phyloP scores from a whole-genome alignment of 208 protist genomes.

The Wallacemonas sp. region DNA sequence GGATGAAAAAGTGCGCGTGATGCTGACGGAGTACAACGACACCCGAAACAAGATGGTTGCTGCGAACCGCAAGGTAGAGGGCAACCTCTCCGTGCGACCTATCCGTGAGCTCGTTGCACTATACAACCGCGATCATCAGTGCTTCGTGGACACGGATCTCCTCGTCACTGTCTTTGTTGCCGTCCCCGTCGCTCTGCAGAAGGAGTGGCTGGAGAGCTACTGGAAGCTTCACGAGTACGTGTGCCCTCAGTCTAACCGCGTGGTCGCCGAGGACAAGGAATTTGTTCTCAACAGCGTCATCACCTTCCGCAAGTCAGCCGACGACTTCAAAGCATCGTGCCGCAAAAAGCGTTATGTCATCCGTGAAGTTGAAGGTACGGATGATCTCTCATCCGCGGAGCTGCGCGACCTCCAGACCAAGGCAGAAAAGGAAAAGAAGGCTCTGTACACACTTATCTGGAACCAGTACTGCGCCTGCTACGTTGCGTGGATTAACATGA shows the following conservation, averaged over 20 bases:
- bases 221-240: slow-evolving; percentile 85
- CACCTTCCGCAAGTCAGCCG: slow-evolving; percentile 79
- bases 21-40: slow-evolving; percentile 86
- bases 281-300: slow-evolving; percentile 89
- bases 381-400: slow-evolving; percentile 64
- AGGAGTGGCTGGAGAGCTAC: slow-evolving; percentile 81
- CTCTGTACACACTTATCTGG: slow-evolving; percentile 77
- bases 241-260: slow-evolving; percentile 76
- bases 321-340: slow-evolving; percentile 81
- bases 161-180: slow-evolving; percentile 87
- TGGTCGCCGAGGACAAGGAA: slow-evolving; percentile 88
- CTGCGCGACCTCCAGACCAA: slow-evolving; percentile 69
- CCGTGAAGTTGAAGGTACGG: slow-evolving; percentile 68
- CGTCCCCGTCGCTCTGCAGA: slow-evolving; percentile 56
- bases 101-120: slow-evolving; percentile 76
- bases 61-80: slow-evolving; percentile 64
- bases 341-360: slow-evolving; percentile 78
- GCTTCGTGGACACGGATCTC: slow-evolving; percentile 82
- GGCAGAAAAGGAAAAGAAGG: slow-evolving; percentile 80
- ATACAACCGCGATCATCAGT: slow-evolving; percentile 65
- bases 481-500: slow-evolving; percentile 91
- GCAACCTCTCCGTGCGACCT: slow-evolving; percentile 79
- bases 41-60: slow-evolving; percentile 73
- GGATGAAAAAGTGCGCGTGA: slow-evolving; percentile 78
- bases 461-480: slow-evolving; percentile 89